phyloP scores from a whole-genome alignment of 2,329 filamentous ascomycete species.

The Apiospora arundinis region DNA sequence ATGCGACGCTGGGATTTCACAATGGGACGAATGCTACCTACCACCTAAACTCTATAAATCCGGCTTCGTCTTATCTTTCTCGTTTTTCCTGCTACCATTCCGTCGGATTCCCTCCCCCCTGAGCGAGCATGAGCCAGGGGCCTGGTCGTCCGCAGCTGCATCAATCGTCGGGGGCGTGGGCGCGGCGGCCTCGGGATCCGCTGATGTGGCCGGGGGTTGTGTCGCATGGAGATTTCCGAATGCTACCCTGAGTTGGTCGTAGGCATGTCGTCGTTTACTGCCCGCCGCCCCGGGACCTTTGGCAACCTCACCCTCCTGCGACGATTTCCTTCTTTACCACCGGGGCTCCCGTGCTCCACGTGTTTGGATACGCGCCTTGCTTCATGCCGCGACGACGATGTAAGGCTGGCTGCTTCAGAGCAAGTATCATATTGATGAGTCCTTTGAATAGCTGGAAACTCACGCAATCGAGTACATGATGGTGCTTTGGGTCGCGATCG shows the following conservation, averaged over 20 bases:
- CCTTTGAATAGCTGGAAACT: too few species aligned
- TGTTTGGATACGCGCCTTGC: too few species aligned
- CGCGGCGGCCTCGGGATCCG: constrained; percentile 9
- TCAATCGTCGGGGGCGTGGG: not conserved
- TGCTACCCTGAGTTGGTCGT: not conserved
- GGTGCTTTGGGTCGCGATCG: too few species aligned
- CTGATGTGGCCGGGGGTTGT: not conserved
- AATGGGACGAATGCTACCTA: not conserved
- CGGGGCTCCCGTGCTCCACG: too few species aligned
- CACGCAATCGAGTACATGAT: too few species aligned
- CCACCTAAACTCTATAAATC: not conserved
- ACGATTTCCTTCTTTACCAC: not conserved
- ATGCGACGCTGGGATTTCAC: not conserved
- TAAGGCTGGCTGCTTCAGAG: too few species aligned
- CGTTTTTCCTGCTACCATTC: not conserved
- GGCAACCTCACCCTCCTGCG: not conserved
- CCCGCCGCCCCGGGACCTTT: not conserved
- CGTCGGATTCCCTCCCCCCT: not conserved
- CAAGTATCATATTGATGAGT: too few species aligned
- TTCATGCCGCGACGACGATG: not conserved
- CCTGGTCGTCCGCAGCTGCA: too few species aligned
- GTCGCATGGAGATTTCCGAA: not conserved
- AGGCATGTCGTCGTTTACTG: not conserved
- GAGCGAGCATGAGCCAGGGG: not conserved
- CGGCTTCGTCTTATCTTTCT: not conserved